Evolutionary conservation across 1,284 basidiomycete genomes (phyloP).

Genomic region (Ganoderma lingzhi): DNA sequence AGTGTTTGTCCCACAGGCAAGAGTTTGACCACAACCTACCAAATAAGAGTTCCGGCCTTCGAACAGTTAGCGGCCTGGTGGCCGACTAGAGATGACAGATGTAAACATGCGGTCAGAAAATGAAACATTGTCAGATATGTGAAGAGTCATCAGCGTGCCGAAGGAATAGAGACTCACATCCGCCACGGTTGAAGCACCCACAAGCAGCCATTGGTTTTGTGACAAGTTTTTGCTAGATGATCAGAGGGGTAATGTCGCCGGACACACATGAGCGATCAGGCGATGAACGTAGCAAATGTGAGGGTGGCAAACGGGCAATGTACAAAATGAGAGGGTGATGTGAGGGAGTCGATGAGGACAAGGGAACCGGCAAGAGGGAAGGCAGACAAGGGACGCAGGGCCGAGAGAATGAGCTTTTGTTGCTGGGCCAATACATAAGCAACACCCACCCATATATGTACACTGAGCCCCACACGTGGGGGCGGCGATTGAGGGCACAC

Average conservation of each 20-base stretch:
- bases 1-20: conserved; percentile 8
- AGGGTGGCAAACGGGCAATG: conserved; percentile 2
- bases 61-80: conserved; percentile 85
- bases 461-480: conserved; percentile 26
- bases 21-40: conserved; percentile 54
- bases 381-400: conserved; percentile 14
- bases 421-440: conserved; percentile 29
- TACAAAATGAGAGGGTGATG: background rate
- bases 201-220: conserved; percentile 67
- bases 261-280: conserved; percentile 13
- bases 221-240: conserved; percentile 28
- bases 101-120: conserved; percentile 13
- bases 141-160: background rate
- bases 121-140: background rate
- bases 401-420: conserved; percentile 24
- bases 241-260: background rate
- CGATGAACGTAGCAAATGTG: conserved; percentile 13
- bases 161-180: conserved; percentile 69
- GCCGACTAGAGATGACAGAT: conserved; percentile 58
- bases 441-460: background rate
- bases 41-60: conserved; percentile 80
- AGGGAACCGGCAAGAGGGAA: conserved; percentile 9
- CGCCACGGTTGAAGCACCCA: conserved; percentile 87
- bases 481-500: conserved; percentile 29
- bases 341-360: conserved; percentile 13